Percentiles rank a stretch among this genome's conserved stretches.
Conservation (phyloP, 108 stramenopile species). For the Mediolabrus comicus region DNA sequence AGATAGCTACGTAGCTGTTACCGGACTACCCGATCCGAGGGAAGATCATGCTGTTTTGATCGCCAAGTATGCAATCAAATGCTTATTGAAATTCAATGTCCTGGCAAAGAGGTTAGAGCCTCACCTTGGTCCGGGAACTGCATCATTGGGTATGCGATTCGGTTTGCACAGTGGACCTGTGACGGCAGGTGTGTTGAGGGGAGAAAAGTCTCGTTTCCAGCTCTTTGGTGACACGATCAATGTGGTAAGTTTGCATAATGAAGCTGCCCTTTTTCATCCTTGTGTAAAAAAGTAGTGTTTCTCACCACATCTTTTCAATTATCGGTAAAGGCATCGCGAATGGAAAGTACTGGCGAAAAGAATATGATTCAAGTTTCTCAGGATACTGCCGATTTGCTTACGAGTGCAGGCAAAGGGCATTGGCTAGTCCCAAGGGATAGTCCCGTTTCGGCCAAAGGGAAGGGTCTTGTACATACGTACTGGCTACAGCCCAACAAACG, state of each 20-base stretch:
- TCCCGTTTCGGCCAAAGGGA: conserved; percentile 50
- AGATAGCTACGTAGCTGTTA: conserved; percentile 57
- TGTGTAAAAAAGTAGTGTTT: not conserved
- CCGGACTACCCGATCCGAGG: conserved; percentile 45
- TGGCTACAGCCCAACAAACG: conserved; percentile 29
- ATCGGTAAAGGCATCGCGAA: conserved; percentile 50
- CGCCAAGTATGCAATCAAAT: conserved; percentile 49
- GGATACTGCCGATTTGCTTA: conserved; percentile 42
- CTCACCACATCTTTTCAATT: not conserved
- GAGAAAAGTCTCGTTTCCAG: conserved; percentile 51
- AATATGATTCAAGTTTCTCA: conserved; percentile 47
- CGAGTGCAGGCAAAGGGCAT: conserved; percentile 34
- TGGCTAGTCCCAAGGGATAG: conserved; percentile 34
- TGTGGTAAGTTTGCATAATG: conserved; percentile 5
- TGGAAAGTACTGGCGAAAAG: conserved; percentile 49
- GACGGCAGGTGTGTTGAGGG: conserved; percentile 53
- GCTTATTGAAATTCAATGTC: conserved; percentile 35
- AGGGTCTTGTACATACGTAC: conserved; percentile 51
- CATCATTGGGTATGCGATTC: conserved; percentile 39
- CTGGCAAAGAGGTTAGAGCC: conserved; percentile 23
- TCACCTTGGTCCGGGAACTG: conserved; percentile 39
- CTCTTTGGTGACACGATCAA: conserved; percentile 67
- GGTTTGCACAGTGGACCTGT: conserved; percentile 55
- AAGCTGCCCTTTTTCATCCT: not conserved
- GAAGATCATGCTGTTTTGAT: conserved; percentile 47